Conservation (phyloP, 306 rosid genomes). For the Cicer pinnatifidum region DNA sequence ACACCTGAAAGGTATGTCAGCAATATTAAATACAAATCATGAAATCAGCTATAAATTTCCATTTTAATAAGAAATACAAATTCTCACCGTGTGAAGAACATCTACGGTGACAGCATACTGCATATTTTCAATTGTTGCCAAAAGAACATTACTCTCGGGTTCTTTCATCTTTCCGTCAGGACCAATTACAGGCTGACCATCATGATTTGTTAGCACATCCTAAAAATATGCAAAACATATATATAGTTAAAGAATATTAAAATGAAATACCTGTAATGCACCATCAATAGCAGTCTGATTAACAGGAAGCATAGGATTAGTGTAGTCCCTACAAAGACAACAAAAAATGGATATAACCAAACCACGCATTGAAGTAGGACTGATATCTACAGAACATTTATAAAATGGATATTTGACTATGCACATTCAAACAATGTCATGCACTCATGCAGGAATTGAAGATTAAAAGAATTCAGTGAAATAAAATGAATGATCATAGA, state of each 20-base stretch:
- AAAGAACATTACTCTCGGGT: slow-evolving; percentile 83
- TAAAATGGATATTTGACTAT: not conserved
- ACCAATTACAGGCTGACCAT: slow-evolving; percentile 69
- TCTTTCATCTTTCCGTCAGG: slow-evolving; percentile 92
- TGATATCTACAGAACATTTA: slow-evolving; percentile 20
- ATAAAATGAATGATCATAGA: not conserved
- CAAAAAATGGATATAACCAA: slow-evolving; percentile 8
- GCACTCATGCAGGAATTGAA: slow-evolving; percentile 3
- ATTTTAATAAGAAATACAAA: not conserved
- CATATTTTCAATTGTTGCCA: slow-evolving; percentile 92
- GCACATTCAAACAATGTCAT: not conserved
- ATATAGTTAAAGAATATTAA: not conserved
- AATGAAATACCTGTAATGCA: slow-evolving; percentile 63
- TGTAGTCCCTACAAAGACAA: slow-evolving; percentile 75
- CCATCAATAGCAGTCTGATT: slow-evolving; percentile 91
- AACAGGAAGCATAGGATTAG: slow-evolving; percentile 94
- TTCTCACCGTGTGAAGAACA: slow-evolving; percentile 76
- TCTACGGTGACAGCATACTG: slow-evolving; percentile 92
- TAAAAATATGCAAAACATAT: slow-evolving; percentile 10
- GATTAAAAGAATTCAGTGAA: not conserved
- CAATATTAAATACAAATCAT: slow-evolving; percentile 31
- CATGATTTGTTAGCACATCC: slow-evolving; percentile 46
- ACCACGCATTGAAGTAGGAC: slow-evolving; percentile 15
- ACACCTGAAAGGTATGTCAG: slow-evolving; percentile 59
- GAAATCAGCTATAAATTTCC: slow-evolving; percentile 28